Evolutionary conservation across 371 early-diverging fungal genomes (phyloP), one percentile per base, ranked within the genome.

Genomic region (Massospora cicadina): DNA sequence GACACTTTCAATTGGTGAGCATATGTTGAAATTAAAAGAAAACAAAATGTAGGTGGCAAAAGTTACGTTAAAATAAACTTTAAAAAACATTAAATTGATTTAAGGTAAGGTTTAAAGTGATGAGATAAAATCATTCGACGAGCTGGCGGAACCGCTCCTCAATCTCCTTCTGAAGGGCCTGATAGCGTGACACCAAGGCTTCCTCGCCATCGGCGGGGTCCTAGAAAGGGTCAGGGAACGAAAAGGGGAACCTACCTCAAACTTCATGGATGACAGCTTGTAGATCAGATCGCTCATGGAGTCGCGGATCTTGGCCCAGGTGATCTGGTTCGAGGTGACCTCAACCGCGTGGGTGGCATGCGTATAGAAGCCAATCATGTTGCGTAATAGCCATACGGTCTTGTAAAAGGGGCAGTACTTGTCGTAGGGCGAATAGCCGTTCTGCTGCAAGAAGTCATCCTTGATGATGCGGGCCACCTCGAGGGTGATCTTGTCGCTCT

Each of bases 391-490:
- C 81, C 96, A 89, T 21, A 91, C 90, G 0, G 99, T 99, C 85
- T 85, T 85, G 83, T 89, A 94, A 86, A 99, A 99, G 31, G 99
- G 99, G 76, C 99, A 99, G 85, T 89, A 99, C 63, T 93, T 92
- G 76, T 99, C 99, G 73, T 99, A 99, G 69, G 80, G 79, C 63
- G 99, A 98, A 82, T 98, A 99, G 54, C 99, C 99, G 77, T 99
- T 99, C 76, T 99, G 99, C 79, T 99, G 99, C 78, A 99, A 81
- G 79, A 98, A 99, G 76, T 99, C 99, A 73, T 99, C 99, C 85
- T 99, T 99, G 73, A 99, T 93, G 68, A 99, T 78, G 72, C 91
- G 92, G 63, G 99, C 95, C 57, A 98, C 83, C 69, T 99, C 99
- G 64, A 99, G 81, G 21, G 96, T 95, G 72, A 99, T 93, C 85